Evolutionary conservation across 257 asterid genomes (phyloP), one percentile per base, ranked within the genome.

Genomic region (Gardenia jasminoides): DNA sequence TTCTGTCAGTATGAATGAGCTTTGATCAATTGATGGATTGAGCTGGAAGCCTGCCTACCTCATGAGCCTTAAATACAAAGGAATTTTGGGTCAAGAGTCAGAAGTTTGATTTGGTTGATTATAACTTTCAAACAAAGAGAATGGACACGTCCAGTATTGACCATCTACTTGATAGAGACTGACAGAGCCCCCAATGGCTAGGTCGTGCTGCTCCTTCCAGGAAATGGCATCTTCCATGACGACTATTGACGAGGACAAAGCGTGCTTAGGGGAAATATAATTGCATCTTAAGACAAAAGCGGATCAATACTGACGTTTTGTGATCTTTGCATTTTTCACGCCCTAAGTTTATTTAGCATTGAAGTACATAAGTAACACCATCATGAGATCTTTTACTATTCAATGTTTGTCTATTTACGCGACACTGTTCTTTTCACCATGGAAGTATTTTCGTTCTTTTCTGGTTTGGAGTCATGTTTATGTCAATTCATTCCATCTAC

Each of bases 51-150:
- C 61, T n/a, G 17, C 16, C 61, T n/a, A 76, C 30, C 56, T 54
- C 76, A 24, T 36, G 41, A 36, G 2, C 31, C 7, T 61, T 75
- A 75, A n/a, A 76, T 76, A 76, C 19, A 76, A 43, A 44, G 44
- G 58, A 16, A 56, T 61, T 43, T 69, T 44, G 30, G 79, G 71
- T 62, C 61, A 62, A 44, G 71, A 75, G 58, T 75, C 43, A 26
- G 20, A 62, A 62, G 71, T 75, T 75, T 75, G 79, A 61, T 75
- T n/a, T 61, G 50, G 44, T 46, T 61, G 50, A 62, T 46, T 43
- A 62, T 61, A 58, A 54, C 52, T 52, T 74, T 74, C 78, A 56
- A 56, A 74, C 77, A 4, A 68, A 74, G 9, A 3, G 19, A 33
- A 41, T 47, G 17, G 13, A 61, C 71, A 28, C 16, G 72, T 61